A percentile compares a stretch with the other conserved stretches of the same genome.
Evolutionary conservation across 2,329 filamentous ascomycete species (phyloP).

Genomic region (Sclerotinia spermophila): DNA sequence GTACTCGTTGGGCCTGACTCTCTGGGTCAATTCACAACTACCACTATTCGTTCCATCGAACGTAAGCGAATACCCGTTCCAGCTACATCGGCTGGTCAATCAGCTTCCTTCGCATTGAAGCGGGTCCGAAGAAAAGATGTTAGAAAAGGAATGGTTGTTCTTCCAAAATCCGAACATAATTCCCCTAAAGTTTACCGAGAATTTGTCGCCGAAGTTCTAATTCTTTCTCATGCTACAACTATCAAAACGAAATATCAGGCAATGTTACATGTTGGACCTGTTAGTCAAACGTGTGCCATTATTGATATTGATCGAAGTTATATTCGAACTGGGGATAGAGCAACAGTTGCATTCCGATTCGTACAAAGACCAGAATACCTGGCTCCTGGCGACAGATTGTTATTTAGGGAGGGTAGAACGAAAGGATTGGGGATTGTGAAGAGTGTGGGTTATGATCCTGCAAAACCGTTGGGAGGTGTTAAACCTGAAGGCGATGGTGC

Average conservation of each 20-base stretch:
- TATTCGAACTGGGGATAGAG: constrained; percentile 92
- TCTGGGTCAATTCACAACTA: constrained; percentile 82
- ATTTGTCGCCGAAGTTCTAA: constrained; percentile 86
- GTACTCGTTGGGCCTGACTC: constrained; percentile 88
- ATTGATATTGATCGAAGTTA: constrained; percentile 96
- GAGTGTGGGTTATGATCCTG: constrained; percentile 77
- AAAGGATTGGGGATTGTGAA: constrained; percentile 96
- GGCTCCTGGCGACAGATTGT: constrained; percentile 77
- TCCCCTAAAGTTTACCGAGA: constrained; percentile 68
- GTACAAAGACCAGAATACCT: constrained; percentile 93
- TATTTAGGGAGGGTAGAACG: constrained; percentile 92
- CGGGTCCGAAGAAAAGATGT: constrained; percentile 87
- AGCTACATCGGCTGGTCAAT: constrained; percentile 85
- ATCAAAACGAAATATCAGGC: constrained; percentile 97
- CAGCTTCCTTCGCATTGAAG: constrained; percentile 85
- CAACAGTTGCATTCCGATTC: constrained; percentile 89
- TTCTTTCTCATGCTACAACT: constrained; percentile 91
- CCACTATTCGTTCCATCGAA: constrained; percentile 87
- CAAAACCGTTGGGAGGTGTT: constrained; percentile 42
- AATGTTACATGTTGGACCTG: constrained; percentile 94
- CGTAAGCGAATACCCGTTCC: constrained; percentile 88
- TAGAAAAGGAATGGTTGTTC: constrained; percentile 94
- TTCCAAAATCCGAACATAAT: constrained; percentile 75
- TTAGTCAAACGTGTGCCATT: constrained; percentile 93
- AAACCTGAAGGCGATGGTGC: constrained; percentile 7